Evolutionary conservation across 768 basidiomycete species (phyloP).

Genomic region (Tylopilus vinaceipallidus): DNA sequence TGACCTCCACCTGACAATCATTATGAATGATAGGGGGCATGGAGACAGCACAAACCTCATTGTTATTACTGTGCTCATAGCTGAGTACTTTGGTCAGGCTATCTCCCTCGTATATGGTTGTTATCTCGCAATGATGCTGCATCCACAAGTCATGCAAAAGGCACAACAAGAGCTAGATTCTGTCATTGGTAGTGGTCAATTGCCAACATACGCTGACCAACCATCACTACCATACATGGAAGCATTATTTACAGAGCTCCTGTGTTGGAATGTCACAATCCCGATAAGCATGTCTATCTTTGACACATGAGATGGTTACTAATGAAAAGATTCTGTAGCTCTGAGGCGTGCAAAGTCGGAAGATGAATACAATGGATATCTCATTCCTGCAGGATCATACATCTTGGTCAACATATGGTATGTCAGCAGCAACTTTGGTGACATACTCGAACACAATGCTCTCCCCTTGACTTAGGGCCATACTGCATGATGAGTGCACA

Average conservation of each 20-base stretch:
- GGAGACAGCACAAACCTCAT: conserved; percentile 16
- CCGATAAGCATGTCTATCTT: conserved; percentile 8
- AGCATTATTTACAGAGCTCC: conserved; percentile 26
- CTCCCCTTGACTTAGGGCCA: conserved; percentile 10
- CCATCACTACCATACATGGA: conserved; percentile 26
- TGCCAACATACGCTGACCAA: conserved; percentile 27
- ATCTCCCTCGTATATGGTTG: conserved; percentile 11
- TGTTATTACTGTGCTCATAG: neutral
- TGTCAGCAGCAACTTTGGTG: neutral
- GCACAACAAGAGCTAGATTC: conserved; percentile 28
- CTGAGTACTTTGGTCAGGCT: conserved; percentile 5
- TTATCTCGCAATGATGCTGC: conserved; percentile 29
- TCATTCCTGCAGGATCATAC: conserved; percentile 19
- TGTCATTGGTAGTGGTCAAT: conserved; percentile 20
- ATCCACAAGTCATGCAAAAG: conserved; percentile 26
- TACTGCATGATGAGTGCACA: conserved; percentile 15
- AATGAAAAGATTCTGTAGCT: neutral
- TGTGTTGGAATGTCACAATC: conserved; percentile 20
- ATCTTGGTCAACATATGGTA: conserved; percentile 22
- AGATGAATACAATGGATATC: conserved; percentile 21
- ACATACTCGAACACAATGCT: too few relatives aligned
- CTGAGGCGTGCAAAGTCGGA: conserved; percentile 8
- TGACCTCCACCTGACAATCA: too few relatives aligned
- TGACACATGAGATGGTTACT: neutral
- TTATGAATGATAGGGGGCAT: conserved; percentile 14